Evolutionary conservation across 2,329 filamentous ascomycete species (phyloP).

Genomic region (Gliomastix tumulicola): DNA sequence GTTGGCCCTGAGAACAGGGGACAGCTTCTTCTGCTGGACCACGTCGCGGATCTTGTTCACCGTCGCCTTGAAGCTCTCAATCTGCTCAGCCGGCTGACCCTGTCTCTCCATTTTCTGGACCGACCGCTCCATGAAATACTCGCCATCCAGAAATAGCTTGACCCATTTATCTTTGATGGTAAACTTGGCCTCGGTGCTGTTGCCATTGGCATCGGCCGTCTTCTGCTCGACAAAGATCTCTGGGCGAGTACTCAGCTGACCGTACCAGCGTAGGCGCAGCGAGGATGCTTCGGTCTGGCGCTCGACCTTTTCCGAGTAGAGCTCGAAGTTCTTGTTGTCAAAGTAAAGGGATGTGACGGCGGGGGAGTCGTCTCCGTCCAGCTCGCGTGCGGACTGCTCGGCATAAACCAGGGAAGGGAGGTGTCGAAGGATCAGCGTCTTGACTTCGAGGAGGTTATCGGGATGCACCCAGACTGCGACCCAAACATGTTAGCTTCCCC

Average conservation of each 20-base stretch:
- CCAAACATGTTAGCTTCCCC: too few species aligned
- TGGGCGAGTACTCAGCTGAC: conserved; percentile 69
- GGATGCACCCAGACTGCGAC: conserved; percentile 80
- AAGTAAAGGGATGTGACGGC: conserved; percentile 95
- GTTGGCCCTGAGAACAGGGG: conserved; percentile 84
- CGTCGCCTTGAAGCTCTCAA: conserved; percentile 63
- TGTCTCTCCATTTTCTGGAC: conserved; percentile 80
- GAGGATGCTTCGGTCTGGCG: conserved; percentile 71
- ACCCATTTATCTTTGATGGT: conserved; percentile 92
- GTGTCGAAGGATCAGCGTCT: conserved; percentile 87
- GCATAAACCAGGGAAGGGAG: conserved; percentile 92
- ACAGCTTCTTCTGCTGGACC: conserved; percentile 67
- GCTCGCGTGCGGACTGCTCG: conserved; percentile 73
- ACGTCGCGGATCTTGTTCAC: conserved; percentile 75
- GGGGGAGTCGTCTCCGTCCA: conserved; percentile 76
- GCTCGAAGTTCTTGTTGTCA: conserved; percentile 76
- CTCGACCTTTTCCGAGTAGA: conserved; percentile 82
- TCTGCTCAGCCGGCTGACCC: conserved; percentile 57
- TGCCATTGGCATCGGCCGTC: conserved; percentile 67
- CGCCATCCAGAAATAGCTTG: conserved; percentile 74
- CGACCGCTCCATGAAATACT: conserved; percentile 89
- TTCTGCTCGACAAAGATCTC: conserved; percentile 89
- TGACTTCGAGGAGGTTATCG: conserved; percentile 94
- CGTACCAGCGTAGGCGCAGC: conserved; percentile 85
- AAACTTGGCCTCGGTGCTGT: conserved; percentile 73